Base-by-base conservation (phyloP, 2,329 filamentous ascomycete species). In the Epicoccum sorghinum region DNA sequence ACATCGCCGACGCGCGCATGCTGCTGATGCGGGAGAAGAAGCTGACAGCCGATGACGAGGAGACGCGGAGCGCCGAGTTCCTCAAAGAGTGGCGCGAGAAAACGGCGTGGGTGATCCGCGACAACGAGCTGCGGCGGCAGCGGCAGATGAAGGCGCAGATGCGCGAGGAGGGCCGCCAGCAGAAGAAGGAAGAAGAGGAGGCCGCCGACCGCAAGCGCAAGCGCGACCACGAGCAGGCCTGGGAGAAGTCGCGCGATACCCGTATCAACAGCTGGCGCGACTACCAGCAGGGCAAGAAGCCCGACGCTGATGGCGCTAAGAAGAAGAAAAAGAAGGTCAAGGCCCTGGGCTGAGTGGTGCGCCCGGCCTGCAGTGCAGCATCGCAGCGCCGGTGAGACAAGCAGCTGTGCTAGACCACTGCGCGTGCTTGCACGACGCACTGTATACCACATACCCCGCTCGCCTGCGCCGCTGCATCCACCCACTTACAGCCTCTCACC, bases 1-100 rank as follows among this genome's bases (percentile, higher is more conserved):
- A 91, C 65, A 98, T 98, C 66, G 90, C 93, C 33, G 95, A 99
- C 75, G 95, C 95, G 43, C 91, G 95, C 68, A 93, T 95, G 85
- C 85, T 99, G 37, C 82, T 98, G 52, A 95, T 99, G 70, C 89
- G 95, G 62, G 93, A 98, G 75, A 88, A 91, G 77, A 96, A 96
- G 75, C 93, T 93, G 83, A 96, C 89, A 0, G 86, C 90, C 45
- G 92, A 99, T 78, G 91, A 88, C 62, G 87, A 89, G 48, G 95
- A 98, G 78, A 83, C 93, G 61, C 89, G 92, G 76, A 91, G 91
- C 30, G 86, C 89, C 12, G 87, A 90, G 42, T 98, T 98, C 72
- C 87, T 87, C 62, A 84, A 83, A 65, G 87, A 89, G 72, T 99
- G 95, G 95, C 86, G 90, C 64, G 87, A 93, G 73, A 98, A 97